A percentile compares a stretch with the other conserved stretches of the same genome.
Evolutionary conservation across 2,329 filamentous ascomycete species (phyloP).

Genomic region (Keithomyces neogunnii): DNA sequence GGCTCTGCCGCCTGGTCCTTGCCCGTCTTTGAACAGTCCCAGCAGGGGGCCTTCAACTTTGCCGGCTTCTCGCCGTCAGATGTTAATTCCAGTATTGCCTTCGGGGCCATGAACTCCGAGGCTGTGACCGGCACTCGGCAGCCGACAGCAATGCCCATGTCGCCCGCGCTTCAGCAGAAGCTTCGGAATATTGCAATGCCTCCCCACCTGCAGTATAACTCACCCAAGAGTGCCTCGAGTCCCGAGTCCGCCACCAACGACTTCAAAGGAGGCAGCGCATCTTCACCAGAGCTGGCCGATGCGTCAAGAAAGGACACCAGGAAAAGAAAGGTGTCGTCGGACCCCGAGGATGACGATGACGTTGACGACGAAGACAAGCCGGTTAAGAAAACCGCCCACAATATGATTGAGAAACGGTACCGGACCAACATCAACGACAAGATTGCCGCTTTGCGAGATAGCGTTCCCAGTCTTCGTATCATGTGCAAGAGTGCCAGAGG

Average conservation of each 20-base stretch:
- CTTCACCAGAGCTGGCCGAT: slow-evolving; percentile 49
- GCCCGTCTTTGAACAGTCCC: slow-evolving; percentile 26
- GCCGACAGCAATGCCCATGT: slow-evolving; percentile 29
- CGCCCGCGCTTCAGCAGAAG: slow-evolving; percentile 42
- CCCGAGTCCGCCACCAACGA: slow-evolving; percentile 46
- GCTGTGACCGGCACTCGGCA: slow-evolving; percentile 1
- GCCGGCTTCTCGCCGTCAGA: slow-evolving; percentile 23
- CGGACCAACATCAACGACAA: slow-evolving; percentile 96
- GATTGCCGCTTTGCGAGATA: slow-evolving; percentile 84
- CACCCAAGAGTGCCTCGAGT: slow-evolving; percentile 49
- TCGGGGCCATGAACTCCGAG: slow-evolving; percentile 8
- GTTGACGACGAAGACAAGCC: slow-evolving; percentile 47
- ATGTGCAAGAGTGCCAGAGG: slow-evolving; percentile 65
- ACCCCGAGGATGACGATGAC: slow-evolving; percentile 44
- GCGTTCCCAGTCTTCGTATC: slow-evolving; percentile 80
- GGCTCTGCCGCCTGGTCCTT: slow-evolving; percentile 26
- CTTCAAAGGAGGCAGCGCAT: slow-evolving; percentile 36
- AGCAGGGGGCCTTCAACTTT: slow-evolving; percentile 21
- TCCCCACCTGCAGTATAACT: slow-evolving; percentile 50
- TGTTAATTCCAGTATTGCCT: slow-evolving; percentile 27
- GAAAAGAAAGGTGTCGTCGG: slow-evolving; percentile 63
- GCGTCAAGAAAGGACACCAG: slow-evolving; percentile 41
- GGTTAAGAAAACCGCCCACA: slow-evolving; percentile 88
- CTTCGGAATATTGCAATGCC: slow-evolving; percentile 58
- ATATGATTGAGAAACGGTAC: slow-evolving; percentile 97